These are phyloP conservation scores for Amborella trichopoda DNA, from an alignment of 164 flowering plant genomes.

Conservation along the genomic window DNA sequence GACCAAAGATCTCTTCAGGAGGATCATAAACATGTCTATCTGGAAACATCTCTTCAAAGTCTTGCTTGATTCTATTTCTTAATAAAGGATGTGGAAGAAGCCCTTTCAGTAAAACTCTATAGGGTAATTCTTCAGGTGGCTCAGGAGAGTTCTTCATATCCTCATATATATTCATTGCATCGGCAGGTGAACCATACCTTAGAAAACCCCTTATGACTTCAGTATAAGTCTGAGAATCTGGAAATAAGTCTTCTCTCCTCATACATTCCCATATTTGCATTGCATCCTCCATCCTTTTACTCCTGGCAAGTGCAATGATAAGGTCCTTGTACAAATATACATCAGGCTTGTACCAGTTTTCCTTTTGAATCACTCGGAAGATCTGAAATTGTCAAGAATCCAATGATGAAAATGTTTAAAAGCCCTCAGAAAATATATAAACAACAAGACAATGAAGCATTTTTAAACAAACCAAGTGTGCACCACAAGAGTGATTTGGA, in stretches of 20 bases:
- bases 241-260: slow-evolving; percentile 62
- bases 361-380: slow-evolving; percentile 51
- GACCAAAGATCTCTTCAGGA: slow-evolving; percentile 85
- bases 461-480: too few species aligned
- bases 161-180: slow-evolving; percentile 92
- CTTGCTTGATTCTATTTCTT: slow-evolving; percentile 83
- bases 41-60: slow-evolving; percentile 86
- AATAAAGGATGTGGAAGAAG: slow-evolving; percentile 82
- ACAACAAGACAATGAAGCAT: too few species aligned
- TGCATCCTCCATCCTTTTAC: slow-evolving; percentile 72
- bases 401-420: too few species aligned
- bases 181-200: slow-evolving; percentile 76
- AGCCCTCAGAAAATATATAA: too few species aligned
- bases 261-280: slow-evolving; percentile 76
- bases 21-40: slow-evolving; percentile 81
- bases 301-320: slow-evolving; percentile 52
- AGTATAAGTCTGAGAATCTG: slow-evolving; percentile 82
- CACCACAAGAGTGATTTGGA: too few species aligned
- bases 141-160: slow-evolving; percentile 92
- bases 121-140: slow-evolving; percentile 85
- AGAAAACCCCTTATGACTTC: slow-evolving; percentile 81
- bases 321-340: slow-evolving; percentile 74
- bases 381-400: too few species aligned
- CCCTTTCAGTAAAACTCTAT: slow-evolving; percentile 80
- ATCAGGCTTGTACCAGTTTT: slow-evolving; percentile 87